These are phyloP conservation scores for Starmerella gropengiesseri DNA, from an alignment of 805 yeast species.

Conservation along the genomic window DNA sequence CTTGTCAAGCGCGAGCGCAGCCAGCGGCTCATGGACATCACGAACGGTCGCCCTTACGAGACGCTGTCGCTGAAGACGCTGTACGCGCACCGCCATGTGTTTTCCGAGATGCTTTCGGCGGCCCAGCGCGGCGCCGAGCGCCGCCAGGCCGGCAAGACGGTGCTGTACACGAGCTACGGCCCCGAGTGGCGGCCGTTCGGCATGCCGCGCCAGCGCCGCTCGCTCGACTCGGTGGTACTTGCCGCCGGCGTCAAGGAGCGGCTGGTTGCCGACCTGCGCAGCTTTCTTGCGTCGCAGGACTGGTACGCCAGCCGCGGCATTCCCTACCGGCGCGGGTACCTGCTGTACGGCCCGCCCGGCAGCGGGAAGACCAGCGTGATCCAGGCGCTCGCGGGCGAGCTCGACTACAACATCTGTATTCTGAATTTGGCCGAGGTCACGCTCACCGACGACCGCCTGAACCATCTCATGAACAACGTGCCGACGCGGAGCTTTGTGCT, in stretches of 20 bases:
- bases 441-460: conserved; percentile 85
- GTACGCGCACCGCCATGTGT: conserved; percentile 64
- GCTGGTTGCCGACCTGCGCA: conserved; percentile 62
- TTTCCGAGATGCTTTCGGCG: conserved; percentile 61
- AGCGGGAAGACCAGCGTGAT: conserved; percentile 92
- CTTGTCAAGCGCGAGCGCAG: conserved; percentile 82
- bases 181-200: conserved; percentile 99
- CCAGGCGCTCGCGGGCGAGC: conserved; percentile 91
- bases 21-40: conserved; percentile 75
- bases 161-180: conserved; percentile 87
- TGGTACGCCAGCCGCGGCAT: conserved; percentile 98
- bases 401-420: conserved; percentile 91
- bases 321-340: conserved; percentile 90
- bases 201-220: conserved; percentile 78
- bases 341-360: conserved; percentile 95
- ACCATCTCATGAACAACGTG: conserved; percentile 90
- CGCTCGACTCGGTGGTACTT: conserved; percentile 73
- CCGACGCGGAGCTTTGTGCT: conserved; percentile 80
- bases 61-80: conserved; percentile 89
- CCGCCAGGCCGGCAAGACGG: conserved; percentile 85
- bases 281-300: conserved; percentile 64
- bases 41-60: conserved; percentile 89
- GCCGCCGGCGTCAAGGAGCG: conserved; percentile 62
- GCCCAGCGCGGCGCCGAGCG: conserved; percentile 76
- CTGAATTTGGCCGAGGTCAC: conserved; percentile 82